Base-by-base conservation (phyloP, 2,329 filamentous ascomycete genomes). In the Pestalotiopsis sp. region DNA sequence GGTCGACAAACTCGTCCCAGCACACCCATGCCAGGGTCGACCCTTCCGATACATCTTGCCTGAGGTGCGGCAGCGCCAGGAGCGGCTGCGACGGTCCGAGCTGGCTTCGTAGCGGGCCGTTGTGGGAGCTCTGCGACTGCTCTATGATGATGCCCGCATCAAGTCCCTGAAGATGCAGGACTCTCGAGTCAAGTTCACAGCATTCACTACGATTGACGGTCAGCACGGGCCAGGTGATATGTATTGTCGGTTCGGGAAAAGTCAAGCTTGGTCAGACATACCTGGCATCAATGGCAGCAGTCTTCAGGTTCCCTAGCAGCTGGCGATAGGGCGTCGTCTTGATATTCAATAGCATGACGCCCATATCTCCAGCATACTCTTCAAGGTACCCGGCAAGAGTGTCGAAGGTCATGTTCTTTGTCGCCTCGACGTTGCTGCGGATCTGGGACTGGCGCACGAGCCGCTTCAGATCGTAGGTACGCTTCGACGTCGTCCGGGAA, bases 1-100 rank as follows among this genome's bases (percentile, higher is more conserved):
- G 75, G 52, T 75, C 73, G 40, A 76, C 74, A 66, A 76, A 76
- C 68, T 76, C 75, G 65, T 76, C 75, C 74, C 75, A 76, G 63
- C 75, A 76, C 5, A 75, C 74, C 74, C 74, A 76, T 31, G 75
- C 75, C 58, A 76, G 61, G 72, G 75, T 76, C 1, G 75, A 76
- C 23, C 75, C 75, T 5, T 49, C 66, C 23, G 71, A 70, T 49
- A 38, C 59, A 14, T 60, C 62, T 56, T 73, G 69, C 70, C 72
- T 11, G 72, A 57, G 45, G 64, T 72, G 25, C n/a, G 45, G 17
- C n/a, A 52, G 14, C 3, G 45, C 45, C n/a, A 52, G 6, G 7
- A 52, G 45, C 3, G 71, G 71, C 52, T 70, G 70, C 4, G 66
- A 25, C 7, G 71, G 66, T 41, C 69, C 70, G 3, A 56, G 36